Evolutionary conservation across 768 basidiomycete genomes (phyloP), one percentile per base, ranked within the genome.

Genomic region (Leccinum variicolor): DNA sequence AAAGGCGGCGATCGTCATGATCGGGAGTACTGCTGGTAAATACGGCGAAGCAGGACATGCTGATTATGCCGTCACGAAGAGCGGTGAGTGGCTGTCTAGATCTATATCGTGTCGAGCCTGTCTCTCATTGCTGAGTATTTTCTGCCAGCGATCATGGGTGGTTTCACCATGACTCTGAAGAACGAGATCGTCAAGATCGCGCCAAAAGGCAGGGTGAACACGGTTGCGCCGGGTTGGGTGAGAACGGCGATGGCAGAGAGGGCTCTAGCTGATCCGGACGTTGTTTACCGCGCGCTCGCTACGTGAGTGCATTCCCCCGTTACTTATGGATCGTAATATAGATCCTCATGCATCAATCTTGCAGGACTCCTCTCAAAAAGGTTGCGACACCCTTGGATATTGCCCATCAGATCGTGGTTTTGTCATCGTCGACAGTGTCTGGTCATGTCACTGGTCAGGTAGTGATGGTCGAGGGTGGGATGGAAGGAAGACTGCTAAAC

Each of bases 111-210:
- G 59, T 6, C 6, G 41, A 6, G 10, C 7, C 17, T 8, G 43
- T 26, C 43, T 26, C 46, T 53, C 15, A 59, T 19, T 7, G 34
- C 17, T 4, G 15, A 15, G 25, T 8, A 1, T 23, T n/a, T 23
- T 41, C 23, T 49, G 33, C 17, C 19, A 87, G 87, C 82, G 5
- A 78, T 88, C 75, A 89, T 89, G 87, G 85, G 87, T 59, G 90
- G 88, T 1, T 66, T 90, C 33, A 82, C 81, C 4, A 71, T 85
- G 63, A 76, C 83, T 5, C 76, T 90, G 62, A 90, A 91, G 73
- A 91, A 90, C 68, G 89, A 92, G 71, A 89, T 90, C 54, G 89
- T 92, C 47, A 82, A 83, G 70, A 81, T 90, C 57, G 87, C 88
- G 0, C 85, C 87, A 0, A 77, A 70, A 54, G 90, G 81, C 0